A percentile compares a stretch with the other conserved stretches of the same genome.
phyloP scores from a whole-genome alignment of 257 asterid species.

The Capsicum chinense region DNA sequence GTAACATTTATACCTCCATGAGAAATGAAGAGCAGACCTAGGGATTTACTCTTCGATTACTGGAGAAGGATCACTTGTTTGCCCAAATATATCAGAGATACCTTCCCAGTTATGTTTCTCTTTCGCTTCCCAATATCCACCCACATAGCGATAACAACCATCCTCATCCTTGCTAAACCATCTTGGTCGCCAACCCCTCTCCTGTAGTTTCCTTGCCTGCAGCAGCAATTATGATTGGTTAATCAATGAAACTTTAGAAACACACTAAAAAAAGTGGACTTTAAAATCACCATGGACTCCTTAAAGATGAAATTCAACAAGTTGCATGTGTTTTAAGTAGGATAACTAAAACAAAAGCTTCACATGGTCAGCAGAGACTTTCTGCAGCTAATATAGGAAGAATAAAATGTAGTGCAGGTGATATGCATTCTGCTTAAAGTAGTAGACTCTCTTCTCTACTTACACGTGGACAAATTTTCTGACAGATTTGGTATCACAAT shows the following conservation, averaged over 20 bases:
- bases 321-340: neutral
- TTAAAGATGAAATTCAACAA: slow-evolving; percentile 11
- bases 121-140: slow-evolving; percentile 97
- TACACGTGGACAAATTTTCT: neutral
- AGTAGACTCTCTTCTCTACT: neutral
- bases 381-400: neutral
- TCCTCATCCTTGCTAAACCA: slow-evolving; percentile 91
- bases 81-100: slow-evolving; percentile 77
- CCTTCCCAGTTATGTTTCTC: slow-evolving; percentile 77
- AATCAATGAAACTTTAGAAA: too few relatives aligned
- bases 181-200: slow-evolving; percentile 93
- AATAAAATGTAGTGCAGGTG: neutral
- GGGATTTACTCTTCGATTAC: slow-evolving; percentile 23
- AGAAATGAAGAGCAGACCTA: slow-evolving; percentile 14
- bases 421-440: neutral
- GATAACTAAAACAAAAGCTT: neutral
- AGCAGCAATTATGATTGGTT: slow-evolving; percentile 22
- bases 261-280: neutral
- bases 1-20: neutral
- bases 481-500: neutral
- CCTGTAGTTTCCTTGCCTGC: slow-evolving; percentile 97
- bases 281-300: neutral
- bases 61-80: slow-evolving; percentile 50
- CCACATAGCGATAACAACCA: slow-evolving; percentile 72
- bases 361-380: neutral